Conservation (phyloP, 148 eudicot genomes). For the Amaranthus hypochondriacus region DNA sequence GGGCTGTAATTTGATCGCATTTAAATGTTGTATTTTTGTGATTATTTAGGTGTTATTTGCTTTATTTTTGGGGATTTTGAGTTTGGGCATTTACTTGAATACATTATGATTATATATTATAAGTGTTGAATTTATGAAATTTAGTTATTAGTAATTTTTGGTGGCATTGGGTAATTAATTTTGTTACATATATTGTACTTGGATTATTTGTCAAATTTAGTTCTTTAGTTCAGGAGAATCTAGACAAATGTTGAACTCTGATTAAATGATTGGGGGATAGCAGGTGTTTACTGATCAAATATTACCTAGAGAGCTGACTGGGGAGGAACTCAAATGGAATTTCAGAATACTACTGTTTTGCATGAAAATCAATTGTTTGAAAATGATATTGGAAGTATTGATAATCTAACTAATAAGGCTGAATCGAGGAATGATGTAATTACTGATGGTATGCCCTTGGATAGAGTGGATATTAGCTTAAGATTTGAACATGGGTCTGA, state of each 20-base stretch:
- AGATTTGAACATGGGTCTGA: conserved; percentile 1
- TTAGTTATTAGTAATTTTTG: too few species aligned
- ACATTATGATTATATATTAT: too few species aligned
- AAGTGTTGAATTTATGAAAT: too few species aligned
- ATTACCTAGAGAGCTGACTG: neutral
- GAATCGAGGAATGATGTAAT: neutral
- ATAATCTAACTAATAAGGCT: neutral
- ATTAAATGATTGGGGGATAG: neutral
- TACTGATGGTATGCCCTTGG: neutral
- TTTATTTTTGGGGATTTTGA: too few species aligned
- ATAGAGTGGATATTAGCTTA: neutral
- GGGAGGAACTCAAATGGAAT: neutral
- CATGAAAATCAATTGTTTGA: neutral
- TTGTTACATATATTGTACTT: too few species aligned
- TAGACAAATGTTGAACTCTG: neutral
- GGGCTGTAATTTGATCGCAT: too few species aligned
- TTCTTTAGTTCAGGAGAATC: neutral
- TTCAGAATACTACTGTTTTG: neutral
- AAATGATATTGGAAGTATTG: conserved; percentile 1
- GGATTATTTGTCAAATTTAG: neutral
- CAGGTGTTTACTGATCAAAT: neutral
- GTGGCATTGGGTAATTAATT: too few species aligned
- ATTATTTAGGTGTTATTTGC: too few species aligned
- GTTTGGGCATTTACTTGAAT: too few species aligned
- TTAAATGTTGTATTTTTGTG: too few species aligned